Conservation (phyloP, 2,329 filamentous ascomycete genomes). For the Botrytis fragariae region DNA sequence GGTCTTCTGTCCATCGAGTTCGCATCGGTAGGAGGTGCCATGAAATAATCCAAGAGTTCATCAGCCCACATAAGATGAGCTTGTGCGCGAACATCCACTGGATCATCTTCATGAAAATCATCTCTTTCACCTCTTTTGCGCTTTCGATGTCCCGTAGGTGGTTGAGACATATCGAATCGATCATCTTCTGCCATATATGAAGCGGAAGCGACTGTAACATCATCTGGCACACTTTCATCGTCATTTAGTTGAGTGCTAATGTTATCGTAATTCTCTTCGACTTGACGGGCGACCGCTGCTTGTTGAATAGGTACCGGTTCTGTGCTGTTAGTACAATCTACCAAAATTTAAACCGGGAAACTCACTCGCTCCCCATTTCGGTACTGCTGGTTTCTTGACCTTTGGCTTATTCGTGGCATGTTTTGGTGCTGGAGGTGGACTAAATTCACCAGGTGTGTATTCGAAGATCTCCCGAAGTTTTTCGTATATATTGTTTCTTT, state of each 20-base stretch:
- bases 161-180: conserved; percentile 67
- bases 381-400: conserved; percentile 62
- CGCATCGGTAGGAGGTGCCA: conserved; percentile 65
- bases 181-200: conserved; percentile 85
- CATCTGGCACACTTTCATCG: conserved; percentile 74
- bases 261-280: conserved; percentile 65
- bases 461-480: conserved; percentile 87
- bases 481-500: conserved; percentile 82
- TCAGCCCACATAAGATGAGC: conserved; percentile 91
- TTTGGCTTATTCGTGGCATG: conserved; percentile 88
- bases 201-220: conserved; percentile 77
- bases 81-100: conserved; percentile 66
- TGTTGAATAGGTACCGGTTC: conserved; percentile 37
- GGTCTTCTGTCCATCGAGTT: conserved; percentile 62
- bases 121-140: conserved; percentile 68
- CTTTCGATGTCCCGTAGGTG: conserved; percentile 63
- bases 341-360: conserved; percentile 24
- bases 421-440: conserved; percentile 89
- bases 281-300: conserved; percentile 41
- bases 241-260: conserved; percentile 63
- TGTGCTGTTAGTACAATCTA: conserved; percentile 33
- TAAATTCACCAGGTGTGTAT: conserved; percentile 78
- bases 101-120: conserved; percentile 53
- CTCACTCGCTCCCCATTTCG: conserved; percentile 55
- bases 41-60: conserved; percentile 92